Evolutionary conservation across 2,329 filamentous ascomycete species (phyloP).

Genomic region (Trichothecium roseum): DNA sequence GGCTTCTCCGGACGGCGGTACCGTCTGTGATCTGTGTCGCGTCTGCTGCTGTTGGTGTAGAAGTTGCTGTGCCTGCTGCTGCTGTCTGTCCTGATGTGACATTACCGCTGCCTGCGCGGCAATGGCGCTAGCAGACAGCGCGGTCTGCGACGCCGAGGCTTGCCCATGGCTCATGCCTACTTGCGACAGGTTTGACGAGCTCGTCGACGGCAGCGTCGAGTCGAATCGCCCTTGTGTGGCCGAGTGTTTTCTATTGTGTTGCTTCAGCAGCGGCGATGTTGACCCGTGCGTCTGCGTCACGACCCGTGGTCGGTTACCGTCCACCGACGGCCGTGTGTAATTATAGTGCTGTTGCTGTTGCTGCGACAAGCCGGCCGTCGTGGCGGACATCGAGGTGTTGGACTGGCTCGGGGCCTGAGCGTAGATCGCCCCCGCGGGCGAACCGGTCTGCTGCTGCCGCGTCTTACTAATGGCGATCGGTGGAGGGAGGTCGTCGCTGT

Average conservation of each 20-base stretch:
- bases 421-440: constrained; percentile 35
- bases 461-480: constrained; percentile 36
- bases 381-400: constrained; percentile 35
- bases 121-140: constrained; percentile 61
- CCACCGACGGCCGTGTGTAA: constrained; percentile 45
- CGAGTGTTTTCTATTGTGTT: constrained; percentile 55
- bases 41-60: constrained; percentile 11
- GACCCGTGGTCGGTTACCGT: constrained; percentile 6
- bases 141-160: constrained; percentile 22
- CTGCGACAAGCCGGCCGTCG: too few species aligned
- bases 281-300: constrained; percentile 15
- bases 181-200: constrained; percentile 42
- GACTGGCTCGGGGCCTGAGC: constrained; percentile 34
- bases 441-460: constrained; percentile 24
- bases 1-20: constrained; percentile 45
- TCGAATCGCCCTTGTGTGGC: constrained; percentile 70
- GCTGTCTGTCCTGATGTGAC: constrained; percentile 40
- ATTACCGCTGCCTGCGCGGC: constrained; percentile 71
- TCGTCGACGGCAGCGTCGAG: constrained; percentile 56
- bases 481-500: constrained; percentile 16
- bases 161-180: constrained; percentile 36
- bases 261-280: constrained; percentile 21
- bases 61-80: constrained; percentile 3
- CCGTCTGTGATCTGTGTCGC: constrained; percentile 65
- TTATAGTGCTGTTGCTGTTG: constrained; percentile 34